These are phyloP conservation scores for Serendipita sp. DNA, from an alignment of 768 basidiomycete species.

Conservation along the genomic window DNA sequence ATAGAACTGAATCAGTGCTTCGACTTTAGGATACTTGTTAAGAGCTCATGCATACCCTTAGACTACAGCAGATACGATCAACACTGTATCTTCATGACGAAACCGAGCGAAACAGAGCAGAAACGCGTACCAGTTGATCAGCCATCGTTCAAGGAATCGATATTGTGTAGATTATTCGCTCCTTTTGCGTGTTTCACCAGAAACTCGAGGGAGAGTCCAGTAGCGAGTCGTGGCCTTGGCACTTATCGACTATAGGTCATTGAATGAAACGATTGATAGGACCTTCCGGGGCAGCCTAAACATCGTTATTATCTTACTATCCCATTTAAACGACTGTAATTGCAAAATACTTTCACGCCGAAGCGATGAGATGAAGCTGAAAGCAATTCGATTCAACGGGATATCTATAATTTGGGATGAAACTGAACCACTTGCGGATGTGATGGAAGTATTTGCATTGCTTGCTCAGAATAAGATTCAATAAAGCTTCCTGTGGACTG, in stretches of 20 bases:
- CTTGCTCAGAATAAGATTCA: too few relatives aligned
- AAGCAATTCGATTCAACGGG: too few relatives aligned
- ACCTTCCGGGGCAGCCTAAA: too few relatives aligned
- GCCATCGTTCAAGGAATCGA: slow-evolving; percentile 26
- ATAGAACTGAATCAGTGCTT: not conserved
- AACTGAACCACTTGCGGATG: too few relatives aligned
- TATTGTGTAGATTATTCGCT: not conserved
- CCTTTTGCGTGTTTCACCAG: not conserved
- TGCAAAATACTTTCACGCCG: too few relatives aligned
- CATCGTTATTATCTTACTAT: too few relatives aligned
- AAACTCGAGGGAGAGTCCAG: not conserved
- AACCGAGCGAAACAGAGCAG: not conserved
- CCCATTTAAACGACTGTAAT: too few relatives aligned
- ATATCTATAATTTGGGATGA: too few relatives aligned
- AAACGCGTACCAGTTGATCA: slow-evolving; percentile 33
- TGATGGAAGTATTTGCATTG: too few relatives aligned
- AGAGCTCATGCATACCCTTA: not conserved
- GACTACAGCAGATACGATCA: not conserved
- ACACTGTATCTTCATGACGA: not conserved
- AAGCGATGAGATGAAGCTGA: too few relatives aligned
- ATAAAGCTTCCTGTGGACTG: too few relatives aligned
- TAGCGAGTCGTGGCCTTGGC: not conserved
- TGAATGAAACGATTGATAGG: not conserved
- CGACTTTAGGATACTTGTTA: not conserved
- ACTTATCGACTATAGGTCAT: not conserved